Conservation (phyloP, 257 asterid species). For the Thymus quinquecostatus region DNA sequence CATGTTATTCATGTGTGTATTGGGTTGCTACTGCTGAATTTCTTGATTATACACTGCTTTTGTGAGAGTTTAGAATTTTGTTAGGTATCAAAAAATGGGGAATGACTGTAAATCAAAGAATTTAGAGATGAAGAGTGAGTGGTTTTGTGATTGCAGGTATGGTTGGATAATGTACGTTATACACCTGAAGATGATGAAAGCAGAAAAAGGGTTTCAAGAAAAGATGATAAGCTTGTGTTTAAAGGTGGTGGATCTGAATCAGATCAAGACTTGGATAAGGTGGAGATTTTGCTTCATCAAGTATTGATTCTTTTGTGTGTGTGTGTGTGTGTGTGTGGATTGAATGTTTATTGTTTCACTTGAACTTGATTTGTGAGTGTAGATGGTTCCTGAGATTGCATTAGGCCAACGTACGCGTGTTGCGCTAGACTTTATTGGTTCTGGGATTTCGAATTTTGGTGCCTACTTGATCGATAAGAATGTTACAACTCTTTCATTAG, state of each 20-base stretch:
- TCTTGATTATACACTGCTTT: not conserved
- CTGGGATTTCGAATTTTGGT: slow-evolving; percentile 59
- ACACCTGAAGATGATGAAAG: slow-evolving; percentile 30
- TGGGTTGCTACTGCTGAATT: no score
- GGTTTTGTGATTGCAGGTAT: slow-evolving; percentile 42
- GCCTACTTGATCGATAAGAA: slow-evolving; percentile 56
- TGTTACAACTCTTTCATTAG: slow-evolving; percentile 59
- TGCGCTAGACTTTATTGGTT: slow-evolving; percentile 52
- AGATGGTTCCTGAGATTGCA: slow-evolving; percentile 62
- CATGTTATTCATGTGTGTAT: not conserved
- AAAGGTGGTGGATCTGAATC: slow-evolving; percentile 34
- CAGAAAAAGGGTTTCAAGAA: slow-evolving; percentile 35
- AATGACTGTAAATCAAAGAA: not conserved
- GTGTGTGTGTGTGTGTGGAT: not conserved
- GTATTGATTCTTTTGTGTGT: not conserved
- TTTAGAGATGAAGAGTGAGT: not conserved
- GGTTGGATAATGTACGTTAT: slow-evolving; percentile 52
- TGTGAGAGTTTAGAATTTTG: no score
- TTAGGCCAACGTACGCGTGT: slow-evolving; percentile 56
- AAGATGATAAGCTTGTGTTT: slow-evolving; percentile 45
- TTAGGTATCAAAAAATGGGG: not conserved
- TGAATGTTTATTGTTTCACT: not conserved
- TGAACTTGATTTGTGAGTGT: slow-evolving; percentile 13
- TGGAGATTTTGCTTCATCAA: slow-evolving; percentile 39
- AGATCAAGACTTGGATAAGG: slow-evolving; percentile 46